Evolutionary conservation across 2,329 filamentous ascomycete species (phyloP).

Genomic region (Ambrosiella beaveri): DNA sequence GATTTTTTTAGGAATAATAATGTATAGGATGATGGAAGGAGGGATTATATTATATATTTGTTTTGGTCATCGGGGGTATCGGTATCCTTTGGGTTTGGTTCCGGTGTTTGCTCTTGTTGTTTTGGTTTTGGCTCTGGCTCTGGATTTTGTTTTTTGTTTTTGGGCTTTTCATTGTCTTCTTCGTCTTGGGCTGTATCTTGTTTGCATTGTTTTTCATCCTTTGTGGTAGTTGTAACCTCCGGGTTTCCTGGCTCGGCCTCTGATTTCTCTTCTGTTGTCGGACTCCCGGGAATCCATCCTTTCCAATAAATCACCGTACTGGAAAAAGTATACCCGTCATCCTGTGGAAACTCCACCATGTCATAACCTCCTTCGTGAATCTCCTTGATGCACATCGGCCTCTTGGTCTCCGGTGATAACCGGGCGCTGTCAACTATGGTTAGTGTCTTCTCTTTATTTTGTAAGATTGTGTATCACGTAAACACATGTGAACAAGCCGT

Average conservation of each 20-base stretch:
- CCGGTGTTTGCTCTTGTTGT: not conserved
- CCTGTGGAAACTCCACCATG: slow-evolving; percentile 23
- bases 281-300: not conserved
- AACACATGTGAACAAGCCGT: too few species aligned
- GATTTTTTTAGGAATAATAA: not conserved
- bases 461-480: too few species aligned
- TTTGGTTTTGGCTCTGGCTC: not conserved
- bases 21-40: too few species aligned
- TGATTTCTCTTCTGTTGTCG: not conserved
- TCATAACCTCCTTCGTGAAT: slow-evolving; percentile 19
- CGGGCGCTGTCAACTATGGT: not conserved
- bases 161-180: not conserved
- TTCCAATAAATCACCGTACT: slow-evolving; percentile 26
- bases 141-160: not conserved
- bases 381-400: slow-evolving; percentile 17
- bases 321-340: slow-evolving; percentile 23
- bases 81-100: not conserved
- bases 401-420: not conserved
- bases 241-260: not conserved
- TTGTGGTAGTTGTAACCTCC: not conserved
- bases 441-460: not conserved
- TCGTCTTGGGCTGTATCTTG: not conserved
- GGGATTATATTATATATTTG: not conserved
- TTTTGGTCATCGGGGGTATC: not conserved
- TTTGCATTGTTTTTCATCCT: too few species aligned